These are phyloP conservation scores for Trichoderma erinaceum DNA, from an alignment of 495 filamentous ascomycete species.

Conservation along the genomic window DNA sequence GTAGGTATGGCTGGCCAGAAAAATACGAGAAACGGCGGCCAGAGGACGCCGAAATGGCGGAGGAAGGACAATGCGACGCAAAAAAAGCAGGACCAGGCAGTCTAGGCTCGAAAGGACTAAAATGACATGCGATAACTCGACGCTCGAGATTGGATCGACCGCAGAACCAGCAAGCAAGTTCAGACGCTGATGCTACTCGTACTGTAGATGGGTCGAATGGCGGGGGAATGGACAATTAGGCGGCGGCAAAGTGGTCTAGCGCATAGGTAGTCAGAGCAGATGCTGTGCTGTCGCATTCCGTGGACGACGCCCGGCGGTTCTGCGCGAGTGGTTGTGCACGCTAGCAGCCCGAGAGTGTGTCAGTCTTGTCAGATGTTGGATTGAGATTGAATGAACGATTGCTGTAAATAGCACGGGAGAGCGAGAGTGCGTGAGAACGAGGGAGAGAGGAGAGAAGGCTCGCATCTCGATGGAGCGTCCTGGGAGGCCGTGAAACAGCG, in stretches of 20 bases:
- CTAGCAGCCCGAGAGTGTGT: background rate
- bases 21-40: background rate
- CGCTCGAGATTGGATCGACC: background rate
- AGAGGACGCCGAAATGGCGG: conserved; percentile 5
- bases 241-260: conserved; percentile 7
- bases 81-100: background rate
- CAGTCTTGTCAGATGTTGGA: background rate
- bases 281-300: background rate
- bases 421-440: background rate
- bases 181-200: background rate
- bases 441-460: too few relatives aligned
- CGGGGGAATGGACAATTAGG: conserved; percentile 9
- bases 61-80: background rate
- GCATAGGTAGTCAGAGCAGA: background rate
- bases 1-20: background rate
- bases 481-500: too few relatives aligned
- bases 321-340: background rate
- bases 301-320: background rate
- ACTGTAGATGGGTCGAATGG: conserved; percentile 6
- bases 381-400: background rate
- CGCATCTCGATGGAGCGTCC: too few relatives aligned
- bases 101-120: background rate
- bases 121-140: background rate
- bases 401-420: background rate
- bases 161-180: background rate